Conservation (phyloP, 306 rosid genomes). For the Cucurbita maxima region DNA sequence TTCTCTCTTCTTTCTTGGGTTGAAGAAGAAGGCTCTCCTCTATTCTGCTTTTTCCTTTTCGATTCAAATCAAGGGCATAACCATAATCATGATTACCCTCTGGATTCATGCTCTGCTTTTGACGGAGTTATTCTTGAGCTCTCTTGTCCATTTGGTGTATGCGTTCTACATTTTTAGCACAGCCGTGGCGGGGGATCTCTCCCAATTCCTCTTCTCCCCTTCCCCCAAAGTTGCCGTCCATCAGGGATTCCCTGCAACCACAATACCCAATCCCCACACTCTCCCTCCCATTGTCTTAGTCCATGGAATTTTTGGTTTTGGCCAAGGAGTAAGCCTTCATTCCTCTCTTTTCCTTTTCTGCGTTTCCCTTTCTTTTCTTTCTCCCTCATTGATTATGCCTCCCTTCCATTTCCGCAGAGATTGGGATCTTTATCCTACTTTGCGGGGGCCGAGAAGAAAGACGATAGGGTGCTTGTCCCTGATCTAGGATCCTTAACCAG, state of each 20-base stretch:
- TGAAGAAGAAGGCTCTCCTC: neutral
- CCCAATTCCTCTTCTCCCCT: conserved; percentile 32
- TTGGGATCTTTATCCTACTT: conserved; percentile 81
- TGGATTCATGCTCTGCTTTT: conserved; percentile 44
- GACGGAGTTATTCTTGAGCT: conserved; percentile 54
- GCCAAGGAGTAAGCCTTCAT: conserved; percentile 54
- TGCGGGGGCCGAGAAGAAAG: conserved; percentile 96
- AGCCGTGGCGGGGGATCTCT: conserved; percentile 79
- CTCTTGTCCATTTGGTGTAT: conserved; percentile 59
- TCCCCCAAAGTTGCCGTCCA: conserved; percentile 13
- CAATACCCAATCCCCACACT: conserved; percentile 5
- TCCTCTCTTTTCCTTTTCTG: neutral
- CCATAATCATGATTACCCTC: conserved; percentile 34
- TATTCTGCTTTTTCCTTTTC: neutral
- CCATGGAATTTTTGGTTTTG: conserved; percentile 96
- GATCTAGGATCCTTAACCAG: conserved; percentile 96
- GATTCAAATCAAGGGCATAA: too few relatives aligned
- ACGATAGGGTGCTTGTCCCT: conserved; percentile 90
- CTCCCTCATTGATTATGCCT: neutral
- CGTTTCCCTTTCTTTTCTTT: neutral
- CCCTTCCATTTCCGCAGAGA: conserved; percentile 24
- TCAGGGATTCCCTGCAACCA: neutral
- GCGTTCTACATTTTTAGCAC: conserved; percentile 83
- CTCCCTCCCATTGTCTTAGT: conserved; percentile 87
- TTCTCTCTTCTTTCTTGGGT: too few relatives aligned